Evolutionary conservation across 192 early-diverging fungal genomes (phyloP).

Genomic region (Mortierella claussenii): DNA sequence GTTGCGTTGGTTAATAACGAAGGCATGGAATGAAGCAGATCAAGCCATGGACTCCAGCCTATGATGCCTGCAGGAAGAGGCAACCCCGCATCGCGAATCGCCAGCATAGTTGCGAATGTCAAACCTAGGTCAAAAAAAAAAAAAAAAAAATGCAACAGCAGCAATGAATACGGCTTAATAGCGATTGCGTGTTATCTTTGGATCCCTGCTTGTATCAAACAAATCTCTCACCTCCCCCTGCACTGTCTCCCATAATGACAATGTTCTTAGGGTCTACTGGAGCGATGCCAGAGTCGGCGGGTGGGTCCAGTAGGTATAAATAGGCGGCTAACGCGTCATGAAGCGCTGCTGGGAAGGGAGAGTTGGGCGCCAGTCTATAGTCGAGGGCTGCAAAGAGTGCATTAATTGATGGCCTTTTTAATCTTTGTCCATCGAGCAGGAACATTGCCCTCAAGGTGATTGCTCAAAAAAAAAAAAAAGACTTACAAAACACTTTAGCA

Average conservation of each 20-base stretch:
- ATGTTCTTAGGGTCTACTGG: constrained; percentile 67
- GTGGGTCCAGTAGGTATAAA: constrained; percentile 68
- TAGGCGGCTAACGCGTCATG: constrained; percentile 86
- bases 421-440: too few relatives aligned
- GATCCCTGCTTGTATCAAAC: not conserved
- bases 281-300: constrained; percentile 55
- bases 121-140: constrained; percentile 40
- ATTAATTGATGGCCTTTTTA: too few relatives aligned
- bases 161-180: not conserved
- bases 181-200: not conserved
- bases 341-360: constrained; percentile 84
- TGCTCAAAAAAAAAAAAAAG: not conserved
- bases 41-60: constrained; percentile 76
- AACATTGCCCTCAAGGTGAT: too few relatives aligned
- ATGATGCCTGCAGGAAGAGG: constrained; percentile 67
- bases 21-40: constrained; percentile 63
- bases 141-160: not conserved
- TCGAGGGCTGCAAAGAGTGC: constrained; percentile 55
- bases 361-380: constrained; percentile 87
- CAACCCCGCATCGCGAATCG: constrained; percentile 66
- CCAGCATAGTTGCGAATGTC: constrained; percentile 63
- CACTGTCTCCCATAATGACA: constrained; percentile 75
- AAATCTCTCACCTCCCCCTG: constrained; percentile 65
- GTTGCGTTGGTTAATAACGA: constrained; percentile 44
- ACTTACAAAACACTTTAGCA: constrained; percentile 51